Conservation (phyloP, 108 stramenopile genomes). For the Bacterosira constricta region DNA sequence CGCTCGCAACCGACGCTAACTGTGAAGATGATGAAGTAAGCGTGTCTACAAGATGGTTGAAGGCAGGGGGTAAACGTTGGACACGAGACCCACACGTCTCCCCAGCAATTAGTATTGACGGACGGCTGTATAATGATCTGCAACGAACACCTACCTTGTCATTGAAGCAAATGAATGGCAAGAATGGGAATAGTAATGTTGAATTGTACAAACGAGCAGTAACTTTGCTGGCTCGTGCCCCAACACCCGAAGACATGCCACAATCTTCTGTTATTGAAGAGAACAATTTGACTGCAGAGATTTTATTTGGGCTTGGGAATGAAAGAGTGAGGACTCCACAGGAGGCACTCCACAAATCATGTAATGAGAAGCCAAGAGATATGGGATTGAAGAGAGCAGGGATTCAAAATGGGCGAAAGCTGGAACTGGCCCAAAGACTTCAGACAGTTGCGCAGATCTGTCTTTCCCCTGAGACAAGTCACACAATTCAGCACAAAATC, state of each 20-base stretch:
- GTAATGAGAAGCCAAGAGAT: slow-evolving; percentile 33
- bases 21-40: slow-evolving; percentile 16
- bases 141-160: slow-evolving; percentile 58
- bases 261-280: not conserved
- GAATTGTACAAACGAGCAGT: slow-evolving; percentile 58
- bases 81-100: slow-evolving; percentile 58
- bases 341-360: slow-evolving; percentile 27
- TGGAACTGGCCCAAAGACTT: slow-evolving; percentile 27
- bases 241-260: slow-evolving; percentile 18
- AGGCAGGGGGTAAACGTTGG: slow-evolving; percentile 69
- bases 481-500: too few relatives aligned
- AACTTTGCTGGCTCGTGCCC: slow-evolving; percentile 74
- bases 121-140: slow-evolving; percentile 55
- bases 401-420: slow-evolving; percentile 10
- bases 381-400: slow-evolving; percentile 25
- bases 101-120: slow-evolving; percentile 51
- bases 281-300: not conserved
- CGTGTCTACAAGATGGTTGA: slow-evolving; percentile 41
- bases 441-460: slow-evolving; percentile 17
- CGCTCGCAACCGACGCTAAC: slow-evolving; percentile 49
- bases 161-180: slow-evolving; percentile 27
- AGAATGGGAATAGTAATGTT: not conserved
- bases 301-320: slow-evolving; percentile 14
- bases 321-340: not conserved
- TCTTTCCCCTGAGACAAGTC: too few relatives aligned